phyloP scores from a whole-genome alignment of 2,329 filamentous ascomycete species.

The Decorospora gaudefroyi region DNA sequence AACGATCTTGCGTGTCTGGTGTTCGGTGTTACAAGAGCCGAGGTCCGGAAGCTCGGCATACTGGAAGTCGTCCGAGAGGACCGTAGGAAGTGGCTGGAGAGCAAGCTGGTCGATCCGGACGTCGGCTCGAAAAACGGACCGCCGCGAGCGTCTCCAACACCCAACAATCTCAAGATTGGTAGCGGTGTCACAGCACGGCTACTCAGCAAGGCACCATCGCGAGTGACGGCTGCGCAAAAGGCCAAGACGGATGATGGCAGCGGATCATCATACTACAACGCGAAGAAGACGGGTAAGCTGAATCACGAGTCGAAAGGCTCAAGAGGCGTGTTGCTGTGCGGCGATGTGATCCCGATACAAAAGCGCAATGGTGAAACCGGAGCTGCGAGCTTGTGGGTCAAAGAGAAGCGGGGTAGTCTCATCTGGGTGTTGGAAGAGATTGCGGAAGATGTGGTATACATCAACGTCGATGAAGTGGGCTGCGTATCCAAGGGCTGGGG shows the following conservation, averaged over 20 bases:
- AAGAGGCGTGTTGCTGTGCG: conserved; percentile 86
- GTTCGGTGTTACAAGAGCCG: conserved; percentile 98
- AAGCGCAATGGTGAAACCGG: conserved; percentile 92
- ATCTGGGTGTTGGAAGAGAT: conserved; percentile 99
- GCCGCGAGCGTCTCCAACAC: conserved; percentile 44
- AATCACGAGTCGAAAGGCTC: conserved; percentile 77
- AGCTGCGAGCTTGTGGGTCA: conserved; percentile 96
- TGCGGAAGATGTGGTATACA: conserved; percentile 82
- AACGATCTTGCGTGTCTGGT: conserved; percentile 96
- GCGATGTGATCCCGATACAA: conserved; percentile 96
- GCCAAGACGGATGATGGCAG: conserved; percentile 68
- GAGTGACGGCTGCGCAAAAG: conserved; percentile 59
- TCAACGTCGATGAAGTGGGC: conserved; percentile 78
- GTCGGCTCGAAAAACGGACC: conserved; percentile 51
- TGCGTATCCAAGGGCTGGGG: conserved; percentile 71
- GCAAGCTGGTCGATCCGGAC: conserved; percentile 72
- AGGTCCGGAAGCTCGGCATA: conserved; percentile 93
- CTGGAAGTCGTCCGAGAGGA: conserved; percentile 93
- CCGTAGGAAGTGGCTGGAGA: conserved; percentile 83
- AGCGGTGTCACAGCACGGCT: conserved; percentile 86
- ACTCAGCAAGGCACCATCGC: conserved; percentile 76
- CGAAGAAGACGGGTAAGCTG: conserved; percentile 58
- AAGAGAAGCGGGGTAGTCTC: conserved; percentile 89
- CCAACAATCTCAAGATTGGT: conserved; percentile 64
- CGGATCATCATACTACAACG: conserved; percentile 52